Evolutionary conservation across 2,329 filamentous ascomycete species (phyloP), one percentile per base, ranked within the genome.

Genomic region (Penicillium sp.): DNA sequence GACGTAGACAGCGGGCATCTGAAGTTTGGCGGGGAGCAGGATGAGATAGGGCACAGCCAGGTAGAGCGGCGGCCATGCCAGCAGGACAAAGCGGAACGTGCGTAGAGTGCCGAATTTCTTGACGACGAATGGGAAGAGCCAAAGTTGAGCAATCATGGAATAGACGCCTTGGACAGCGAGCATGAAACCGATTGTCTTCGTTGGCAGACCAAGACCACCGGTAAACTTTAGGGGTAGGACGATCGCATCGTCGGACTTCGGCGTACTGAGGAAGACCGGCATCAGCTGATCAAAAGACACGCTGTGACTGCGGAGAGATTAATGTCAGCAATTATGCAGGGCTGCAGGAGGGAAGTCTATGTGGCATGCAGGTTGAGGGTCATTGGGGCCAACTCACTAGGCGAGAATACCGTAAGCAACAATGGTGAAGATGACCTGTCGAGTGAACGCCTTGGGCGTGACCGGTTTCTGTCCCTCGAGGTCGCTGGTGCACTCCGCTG

Each of bases 241-340:
- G 69, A 81, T 77, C n/a, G 77, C 68, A 15, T 76, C 73, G 31
- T 81, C 63, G 71, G 85, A 76, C 71, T 83, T 72, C 69, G 83
- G 73, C 47, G 91, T 91, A 75, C 90, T 94, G 71, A 99, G 86
- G 67, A 99, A 92, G 1, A 97, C 90, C 0, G 95, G 94, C 68
- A 98, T 88, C 51, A 98, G 84, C 71, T 96, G 91, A 76, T 99
- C 95, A 69, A 96, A 95, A 0, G 93, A 96, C 78, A 99, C 97
- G 12, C 94, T 97, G 79, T 98, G 94, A 79, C 93, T 96, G 70
- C 42, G 70, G 48, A 59, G 43, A 45, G 50, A 57, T 52, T 45
- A 54, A 58, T 73, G 71, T 69, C 53, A 67, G 66, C 60, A 82
- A 67, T 93, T 90, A 49, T 52, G 42, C 55, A 51, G 41, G n/a